Evolutionary conservation across 306 rosid species (phyloP), one percentile per base, ranked within the genome.

Genomic region (Astragalus glycyphyllos): DNA sequence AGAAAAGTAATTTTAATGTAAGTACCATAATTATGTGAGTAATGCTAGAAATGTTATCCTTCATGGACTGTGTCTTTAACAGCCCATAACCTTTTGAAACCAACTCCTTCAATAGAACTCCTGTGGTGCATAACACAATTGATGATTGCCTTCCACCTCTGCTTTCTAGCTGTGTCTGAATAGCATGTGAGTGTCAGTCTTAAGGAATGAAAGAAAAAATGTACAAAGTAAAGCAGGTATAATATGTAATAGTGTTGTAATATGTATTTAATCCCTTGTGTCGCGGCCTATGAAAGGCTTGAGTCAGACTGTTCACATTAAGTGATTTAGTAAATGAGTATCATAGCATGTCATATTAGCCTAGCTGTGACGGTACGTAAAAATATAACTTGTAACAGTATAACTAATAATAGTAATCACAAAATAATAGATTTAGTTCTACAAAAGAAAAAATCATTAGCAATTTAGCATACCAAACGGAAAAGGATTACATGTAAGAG

Each of bases 21-120:
- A 48, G 65, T 88, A 90, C 95, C 97, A 90, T 83, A 71, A 90
- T 86, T 56, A 90, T 83, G 77, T 88, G 95, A 73, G 92, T 90
- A 26, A 90, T 75, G 77, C 75, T 84, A 48, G 82, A 76, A 26
- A 73, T 38, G 53, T 66, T 76, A 32, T 74, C 71, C 80, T 74
- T 56, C 45, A 10, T 42, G n/a, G 73, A 59, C 60, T 45, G 63
- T 38, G 12, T 57, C 50, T 67, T 77, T 32, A 79, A 71, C 42
- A 34, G 38, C 57, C 51, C 55, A 45, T 58, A 74, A 66, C 85
- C 85, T 6, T 53, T 75, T 64, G 92, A 80, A 57, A 86, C 72
- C 84, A 90, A 58, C 64, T 86, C 77, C 78, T 91, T 88, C 79
- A 86, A 73, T 14, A 90, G 74, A 78, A 88, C 63, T 65, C 95